phyloP scores from a whole-genome alignment of 768 basidiomycete genomes.

The Pleurotus platypus region DNA sequence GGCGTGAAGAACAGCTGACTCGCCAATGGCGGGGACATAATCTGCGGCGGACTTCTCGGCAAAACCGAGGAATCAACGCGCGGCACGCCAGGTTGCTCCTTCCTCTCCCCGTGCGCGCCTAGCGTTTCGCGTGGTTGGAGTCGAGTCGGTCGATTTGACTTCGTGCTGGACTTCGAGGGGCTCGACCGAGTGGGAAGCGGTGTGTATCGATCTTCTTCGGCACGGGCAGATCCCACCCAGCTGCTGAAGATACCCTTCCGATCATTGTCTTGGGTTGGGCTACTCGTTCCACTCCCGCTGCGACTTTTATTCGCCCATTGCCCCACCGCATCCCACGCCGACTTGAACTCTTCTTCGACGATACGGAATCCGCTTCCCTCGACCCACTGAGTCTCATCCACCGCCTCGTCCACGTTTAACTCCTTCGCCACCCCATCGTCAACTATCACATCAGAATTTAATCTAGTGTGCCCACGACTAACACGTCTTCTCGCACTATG shows the following conservation, averaged over 20 bases:
- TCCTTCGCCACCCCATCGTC: background rate
- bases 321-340: slow-evolving; percentile 11
- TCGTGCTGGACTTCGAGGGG: slow-evolving; percentile 4
- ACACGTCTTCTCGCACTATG: slow-evolving; percentile 11
- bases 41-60: slow-evolving; percentile 51
- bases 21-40: slow-evolving; percentile 56
- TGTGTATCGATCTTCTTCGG: slow-evolving; percentile 35
- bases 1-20: slow-evolving; percentile 53
- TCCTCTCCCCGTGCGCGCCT: slow-evolving; percentile 4
- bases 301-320: slow-evolving; percentile 10
- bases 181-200: slow-evolving; percentile 28
- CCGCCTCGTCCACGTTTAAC: background rate
- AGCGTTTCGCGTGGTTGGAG: too few species aligned
- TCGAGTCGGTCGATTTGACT: background rate
- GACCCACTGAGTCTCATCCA: slow-evolving; percentile 20
- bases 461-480: slow-evolving; percentile 17
- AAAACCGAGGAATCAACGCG: slow-evolving; percentile 36
- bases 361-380: slow-evolving; percentile 40
- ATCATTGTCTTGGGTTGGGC: slow-evolving; percentile 17
- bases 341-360: slow-evolving; percentile 21
- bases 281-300: slow-evolving; percentile 6
- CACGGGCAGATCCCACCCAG: background rate
- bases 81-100: slow-evolving; percentile 12
- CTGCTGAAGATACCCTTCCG: slow-evolving; percentile 6
- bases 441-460: slow-evolving; percentile 23